Base-by-base conservation (phyloP, 2,329 filamentous ascomycete species). In the Fusarium stilboides region DNA sequence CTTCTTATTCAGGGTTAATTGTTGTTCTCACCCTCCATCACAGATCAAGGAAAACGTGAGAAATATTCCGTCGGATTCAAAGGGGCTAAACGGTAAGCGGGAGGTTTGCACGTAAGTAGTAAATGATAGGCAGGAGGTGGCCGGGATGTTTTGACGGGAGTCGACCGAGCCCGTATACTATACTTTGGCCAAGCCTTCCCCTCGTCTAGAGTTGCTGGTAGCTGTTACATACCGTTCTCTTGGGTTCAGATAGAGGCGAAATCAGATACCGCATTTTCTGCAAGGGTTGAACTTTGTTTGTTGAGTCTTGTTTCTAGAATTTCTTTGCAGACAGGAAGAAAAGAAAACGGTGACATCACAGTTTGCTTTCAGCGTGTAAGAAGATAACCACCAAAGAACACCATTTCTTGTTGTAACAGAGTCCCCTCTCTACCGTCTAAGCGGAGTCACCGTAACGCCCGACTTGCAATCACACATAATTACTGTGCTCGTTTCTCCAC, bases 1-100 rank as follows among this genome's bases (percentile, higher is more conserved):
- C 36, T n/a, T 34, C 13, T 9, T 42, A 15, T 36, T 52, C 42
- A 60, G 31, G 36, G 34, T 52, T 52, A 13, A 13, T 46, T 36
- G 44, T 68, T 52, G 50, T 43, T 40, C 47, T 61, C 34, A 56
- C 67, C 62, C 62, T 68, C 67, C 63, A 65, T 65, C 28, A 52
- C 57, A 59, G 45, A 62, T 39, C 62, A 69, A 63, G 62, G 51
- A 69, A 68, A 63, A 59, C 52, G 34, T 33, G 66, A 69, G 50
- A 53, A 55, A 65, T 70, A 53, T 63, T 36, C 62, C 53, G 50
- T 61, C 62, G 46, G 63, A 40, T 57, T 64, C 39, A 68, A 39
- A 28, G 56, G 54, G 47, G 42, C 36, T 56, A 45, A 45, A 67
- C 57, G 52, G 34, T 59, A 44, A 51, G 51, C 47, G 42, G 39